Percentiles rank a stretch among this genome's conserved stretches.
phyloP scores from a whole-genome alignment of 2,329 filamentous ascomycete species.

The Penicillium sp. region DNA sequence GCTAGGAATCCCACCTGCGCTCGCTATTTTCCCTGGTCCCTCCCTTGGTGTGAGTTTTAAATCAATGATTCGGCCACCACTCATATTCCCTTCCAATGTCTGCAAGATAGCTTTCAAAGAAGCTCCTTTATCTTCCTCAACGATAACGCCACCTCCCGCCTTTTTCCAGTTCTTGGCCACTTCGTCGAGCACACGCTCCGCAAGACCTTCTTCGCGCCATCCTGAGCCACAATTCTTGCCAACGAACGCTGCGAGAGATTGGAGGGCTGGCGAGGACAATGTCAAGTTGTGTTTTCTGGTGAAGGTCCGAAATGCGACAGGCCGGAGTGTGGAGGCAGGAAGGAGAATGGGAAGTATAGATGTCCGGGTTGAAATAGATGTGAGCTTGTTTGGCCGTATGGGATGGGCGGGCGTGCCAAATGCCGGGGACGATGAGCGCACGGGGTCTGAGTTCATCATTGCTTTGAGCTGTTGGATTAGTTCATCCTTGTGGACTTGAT shows the following conservation, averaged over 20 bases:
- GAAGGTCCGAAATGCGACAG: constrained; percentile 91
- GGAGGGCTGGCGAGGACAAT: constrained; percentile 82
- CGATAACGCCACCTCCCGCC: constrained; percentile 84
- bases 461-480: background rate
- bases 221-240: constrained; percentile 91
- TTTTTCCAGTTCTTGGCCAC: constrained; percentile 91
- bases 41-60: constrained; percentile 53
- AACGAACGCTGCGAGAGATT: constrained; percentile 85
- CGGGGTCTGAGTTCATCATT: constrained; percentile 55
- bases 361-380: constrained; percentile 57
- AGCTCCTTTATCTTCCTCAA: constrained; percentile 75
- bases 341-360: constrained; percentile 86
- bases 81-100: constrained; percentile 85
- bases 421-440: constrained; percentile 87
- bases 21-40: constrained; percentile 34
- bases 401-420: constrained; percentile 88
- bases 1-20: constrained; percentile 57
- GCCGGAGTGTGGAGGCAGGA: constrained; percentile 82
- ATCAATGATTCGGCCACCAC: constrained; percentile 65
- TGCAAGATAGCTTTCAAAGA: constrained; percentile 79
- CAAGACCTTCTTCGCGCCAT: constrained; percentile 95
- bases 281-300: constrained; percentile 98
- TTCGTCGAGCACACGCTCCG: constrained; percentile 90
- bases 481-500: background rate
- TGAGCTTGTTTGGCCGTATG: constrained; percentile 54